These are phyloP conservation scores for Alternaria angustiovoidea DNA, from an alignment of 2,329 filamentous ascomycete genomes.

Conservation along the genomic window DNA sequence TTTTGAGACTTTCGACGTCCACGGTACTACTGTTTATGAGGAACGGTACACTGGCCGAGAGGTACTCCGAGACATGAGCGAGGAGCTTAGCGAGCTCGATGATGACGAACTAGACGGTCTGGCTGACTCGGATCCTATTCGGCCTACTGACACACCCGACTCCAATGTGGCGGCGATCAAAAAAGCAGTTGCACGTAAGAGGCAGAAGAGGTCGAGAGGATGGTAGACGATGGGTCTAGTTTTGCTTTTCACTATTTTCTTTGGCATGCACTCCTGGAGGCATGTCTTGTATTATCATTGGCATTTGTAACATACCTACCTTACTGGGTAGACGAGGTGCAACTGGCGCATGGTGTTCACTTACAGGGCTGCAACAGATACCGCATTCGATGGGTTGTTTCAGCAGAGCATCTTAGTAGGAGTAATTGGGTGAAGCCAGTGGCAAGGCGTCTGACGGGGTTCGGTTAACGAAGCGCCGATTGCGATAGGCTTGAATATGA, in stretches of 20 bases:
- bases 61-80: conserved; percentile 76
- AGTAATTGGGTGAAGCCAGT: conserved; percentile 21
- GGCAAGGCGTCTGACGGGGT: conserved; percentile 8
- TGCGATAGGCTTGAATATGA: conserved; percentile 10
- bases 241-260: conserved; percentile 15
- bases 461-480: conserved; percentile 16
- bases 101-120: conserved; percentile 83
- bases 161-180: conserved; percentile 35
- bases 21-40: conserved; percentile 78
- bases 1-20: conserved; percentile 78
- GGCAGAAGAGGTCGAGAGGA: conserved; percentile 40
- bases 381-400: conserved; percentile 13
- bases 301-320: conserved; percentile 31
- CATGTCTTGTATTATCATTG: conserved; percentile 29
- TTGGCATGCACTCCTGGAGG: conserved; percentile 13
- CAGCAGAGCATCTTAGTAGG: conserved; percentile 29
- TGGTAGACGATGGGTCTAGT: conserved; percentile 20
- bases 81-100: conserved; percentile 89
- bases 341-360: conserved; percentile 25
- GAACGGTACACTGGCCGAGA: conserved; percentile 78
- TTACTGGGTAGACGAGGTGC: conserved; percentile 17
- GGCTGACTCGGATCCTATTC: conserved; percentile 44
- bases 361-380: conserved; percentile 2
- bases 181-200: conserved; percentile 40
- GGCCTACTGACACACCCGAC: conserved; percentile 36